phyloP scores from a whole-genome alignment of 2,329 filamentous ascomycete species.

The Chaetoscypha palmicola region DNA sequence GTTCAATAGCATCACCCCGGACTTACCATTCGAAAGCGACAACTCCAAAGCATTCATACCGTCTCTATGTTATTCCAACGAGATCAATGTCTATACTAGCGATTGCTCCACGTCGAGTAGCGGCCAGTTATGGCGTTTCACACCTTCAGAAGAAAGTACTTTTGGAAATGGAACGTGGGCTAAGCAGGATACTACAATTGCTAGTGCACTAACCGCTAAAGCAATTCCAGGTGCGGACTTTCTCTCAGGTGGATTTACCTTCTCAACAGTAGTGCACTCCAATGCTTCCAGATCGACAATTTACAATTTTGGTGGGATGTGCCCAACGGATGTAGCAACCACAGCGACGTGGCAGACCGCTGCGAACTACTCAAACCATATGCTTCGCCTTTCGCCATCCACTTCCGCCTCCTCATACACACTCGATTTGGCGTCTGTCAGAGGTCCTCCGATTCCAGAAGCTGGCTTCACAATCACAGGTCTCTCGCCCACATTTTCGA shows the following conservation, averaged over 20 bases:
- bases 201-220: conserved; percentile 30
- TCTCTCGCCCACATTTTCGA: conserved; percentile 62
- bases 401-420: conserved; percentile 36
- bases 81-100: conserved; percentile 68
- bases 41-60: conserved; percentile 57
- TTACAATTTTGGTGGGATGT: conserved; percentile 78
- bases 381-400: conserved; percentile 59
- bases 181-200: conserved; percentile 34
- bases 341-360: conserved; percentile 53
- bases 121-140: conserved; percentile 63
- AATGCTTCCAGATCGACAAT: conserved; percentile 29
- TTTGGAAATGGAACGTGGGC: conserved; percentile 50
- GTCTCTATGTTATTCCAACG: conserved; percentile 58
- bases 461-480: conserved; percentile 81
- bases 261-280: conserved; percentile 26
- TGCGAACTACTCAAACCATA: conserved; percentile 73
- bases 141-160: conserved; percentile 36
- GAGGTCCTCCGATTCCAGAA: conserved; percentile 63
- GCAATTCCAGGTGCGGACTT: conserved; percentile 44
- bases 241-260: conserved; percentile 40
- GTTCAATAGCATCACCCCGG: conserved; percentile 45
- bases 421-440: conserved; percentile 38
- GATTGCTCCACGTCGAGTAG: conserved; percentile 52
- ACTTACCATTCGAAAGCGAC: conserved; percentile 56
- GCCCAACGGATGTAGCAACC: conserved; percentile 47